A percentile compares a stretch with the other conserved stretches of the same genome.
These are phyloP conservation scores for Monosporozyma solicola DNA, from an alignment of 805 yeast species.

Conservation along the genomic window DNA sequence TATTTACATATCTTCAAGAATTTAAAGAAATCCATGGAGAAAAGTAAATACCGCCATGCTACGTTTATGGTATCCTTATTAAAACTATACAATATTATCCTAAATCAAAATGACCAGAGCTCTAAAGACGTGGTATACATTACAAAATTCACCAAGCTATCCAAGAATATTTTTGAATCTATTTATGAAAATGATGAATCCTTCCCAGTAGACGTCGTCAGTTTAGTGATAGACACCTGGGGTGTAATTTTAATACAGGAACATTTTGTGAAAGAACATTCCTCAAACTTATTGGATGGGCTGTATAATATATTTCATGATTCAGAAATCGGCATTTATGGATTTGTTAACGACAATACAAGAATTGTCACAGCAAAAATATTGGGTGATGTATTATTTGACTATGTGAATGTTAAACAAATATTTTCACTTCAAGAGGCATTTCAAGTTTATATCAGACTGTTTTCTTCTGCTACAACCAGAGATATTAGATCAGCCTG, in stretches of 20 bases:
- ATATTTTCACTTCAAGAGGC: slow-evolving; percentile 14
- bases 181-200: slow-evolving; percentile 15
- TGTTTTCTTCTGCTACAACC: slow-evolving; percentile 12
- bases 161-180: slow-evolving; percentile 17
- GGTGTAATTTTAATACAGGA: slow-evolving; percentile 14
- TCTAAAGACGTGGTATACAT: slow-evolving; percentile 6
- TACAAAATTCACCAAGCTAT: slow-evolving; percentile 20
- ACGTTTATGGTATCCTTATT: slow-evolving; percentile 21
- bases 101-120: slow-evolving; percentile 12
- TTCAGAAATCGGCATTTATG: slow-evolving; percentile 22
- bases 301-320: slow-evolving; percentile 18
- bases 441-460: slow-evolving; percentile 16
- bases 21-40: slow-evolving; percentile 28
- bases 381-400: slow-evolving; percentile 31
- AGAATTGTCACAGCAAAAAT: slow-evolving; percentile 26
- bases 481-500: slow-evolving; percentile 27
- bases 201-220: slow-evolving; percentile 22
- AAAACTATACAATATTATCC: slow-evolving; percentile 16
- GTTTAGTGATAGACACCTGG: slow-evolving; percentile 22
- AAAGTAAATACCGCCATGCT: slow-evolving; percentile 27
- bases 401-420: slow-evolving; percentile 15
- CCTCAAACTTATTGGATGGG: slow-evolving; percentile 9
- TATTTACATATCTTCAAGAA: slow-evolving; percentile 25
- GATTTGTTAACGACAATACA: slow-evolving; percentile 23
- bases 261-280: slow-evolving; percentile 17